Evolutionary conservation across 1,284 basidiomycete species (phyloP).

Genomic region (Vanrija sp.): DNA sequence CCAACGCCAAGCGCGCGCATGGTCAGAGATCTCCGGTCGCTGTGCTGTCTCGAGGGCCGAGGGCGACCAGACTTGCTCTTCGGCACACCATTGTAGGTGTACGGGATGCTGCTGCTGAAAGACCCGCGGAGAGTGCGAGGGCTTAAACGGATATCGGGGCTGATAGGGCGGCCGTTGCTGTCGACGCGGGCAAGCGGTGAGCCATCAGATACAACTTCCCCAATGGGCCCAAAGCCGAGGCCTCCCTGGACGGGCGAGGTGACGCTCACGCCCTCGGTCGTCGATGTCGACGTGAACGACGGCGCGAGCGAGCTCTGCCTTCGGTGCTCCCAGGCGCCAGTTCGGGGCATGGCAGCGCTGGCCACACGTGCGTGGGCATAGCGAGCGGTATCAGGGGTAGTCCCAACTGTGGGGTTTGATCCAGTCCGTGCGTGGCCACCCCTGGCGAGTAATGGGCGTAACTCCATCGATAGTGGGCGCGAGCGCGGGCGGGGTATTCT

Average conservation of each 20-base stretch:
- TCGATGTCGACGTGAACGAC: constrained; percentile 36
- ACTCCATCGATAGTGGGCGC: not conserved
- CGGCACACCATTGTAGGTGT: constrained; percentile 42
- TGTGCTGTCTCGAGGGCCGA: not conserved
- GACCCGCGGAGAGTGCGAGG: not conserved
- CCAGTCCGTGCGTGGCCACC: not conserved
- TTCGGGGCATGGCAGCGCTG: constrained; percentile 7
- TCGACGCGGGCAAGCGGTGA: constrained; percentile 3
- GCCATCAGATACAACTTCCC: not conserved
- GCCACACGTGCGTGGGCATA: constrained; percentile 12
- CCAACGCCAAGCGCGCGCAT: constrained; percentile 20
- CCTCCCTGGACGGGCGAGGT: constrained; percentile 26
- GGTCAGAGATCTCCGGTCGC: constrained; percentile 4
- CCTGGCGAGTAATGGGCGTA: not conserved
- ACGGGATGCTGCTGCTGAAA: constrained; percentile 32
- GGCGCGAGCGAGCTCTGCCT: constrained; percentile 35
- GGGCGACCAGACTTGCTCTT: constrained; percentile 23
- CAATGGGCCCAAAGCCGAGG: too few relatives aligned
- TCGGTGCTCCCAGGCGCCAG: constrained; percentile 31
- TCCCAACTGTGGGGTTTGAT: not conserved
- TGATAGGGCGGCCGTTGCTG: not conserved
- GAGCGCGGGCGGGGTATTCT: not conserved
- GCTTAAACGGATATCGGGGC: constrained; percentile 3
- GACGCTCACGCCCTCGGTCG: constrained; percentile 14
- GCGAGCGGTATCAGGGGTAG: not conserved